Percentiles rank a stretch among this genome's conserved stretches.
Evolutionary conservation across 768 basidiomycete genomes (phyloP).

Genomic region (Kondoa subrosea): DNA sequence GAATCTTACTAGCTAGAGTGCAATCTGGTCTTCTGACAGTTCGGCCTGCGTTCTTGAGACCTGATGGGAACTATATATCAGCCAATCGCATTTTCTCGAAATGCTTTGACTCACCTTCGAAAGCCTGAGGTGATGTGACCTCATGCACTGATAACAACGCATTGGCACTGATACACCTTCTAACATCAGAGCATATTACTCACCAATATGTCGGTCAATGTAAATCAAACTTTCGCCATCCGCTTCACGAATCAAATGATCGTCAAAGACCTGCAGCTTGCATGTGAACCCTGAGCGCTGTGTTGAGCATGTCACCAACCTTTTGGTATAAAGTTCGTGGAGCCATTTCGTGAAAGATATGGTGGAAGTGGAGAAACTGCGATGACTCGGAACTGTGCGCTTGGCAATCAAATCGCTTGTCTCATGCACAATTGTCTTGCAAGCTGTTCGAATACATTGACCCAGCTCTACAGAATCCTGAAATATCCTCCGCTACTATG

Average conservation of each 20-base stretch:
- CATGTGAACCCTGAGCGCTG: neutral
- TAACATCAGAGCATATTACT: neutral
- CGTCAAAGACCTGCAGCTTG: too few relatives aligned
- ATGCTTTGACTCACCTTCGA: slow-evolving; percentile 39
- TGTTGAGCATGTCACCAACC: slow-evolving; percentile 19
- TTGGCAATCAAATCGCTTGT: too few relatives aligned
- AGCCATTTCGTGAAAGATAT: neutral
- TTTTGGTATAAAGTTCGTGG: slow-evolving; percentile 83
- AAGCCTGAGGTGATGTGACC: slow-evolving; percentile 80
- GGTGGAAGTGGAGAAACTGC: neutral
- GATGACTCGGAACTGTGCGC: too few relatives aligned
- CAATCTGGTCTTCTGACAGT: slow-evolving; percentile 70
- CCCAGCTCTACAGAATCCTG: too few relatives aligned
- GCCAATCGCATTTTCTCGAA: neutral
- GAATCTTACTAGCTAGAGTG: slow-evolving; percentile 69
- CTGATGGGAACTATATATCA: slow-evolving; percentile 14
- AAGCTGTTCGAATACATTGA: too few relatives aligned
- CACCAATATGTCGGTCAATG: slow-evolving; percentile 30
- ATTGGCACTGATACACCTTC: slow-evolving; percentile 33
- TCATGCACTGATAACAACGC: slow-evolving; percentile 48
- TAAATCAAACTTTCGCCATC: slow-evolving; percentile 31
- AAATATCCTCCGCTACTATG: too few relatives aligned
- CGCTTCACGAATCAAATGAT: neutral
- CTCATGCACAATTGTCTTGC: too few relatives aligned
- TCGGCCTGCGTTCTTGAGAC: slow-evolving; percentile 44